Evolutionary conservation across 208 protist genomes (phyloP).

Genomic region (Spongospora subterranea): DNA sequence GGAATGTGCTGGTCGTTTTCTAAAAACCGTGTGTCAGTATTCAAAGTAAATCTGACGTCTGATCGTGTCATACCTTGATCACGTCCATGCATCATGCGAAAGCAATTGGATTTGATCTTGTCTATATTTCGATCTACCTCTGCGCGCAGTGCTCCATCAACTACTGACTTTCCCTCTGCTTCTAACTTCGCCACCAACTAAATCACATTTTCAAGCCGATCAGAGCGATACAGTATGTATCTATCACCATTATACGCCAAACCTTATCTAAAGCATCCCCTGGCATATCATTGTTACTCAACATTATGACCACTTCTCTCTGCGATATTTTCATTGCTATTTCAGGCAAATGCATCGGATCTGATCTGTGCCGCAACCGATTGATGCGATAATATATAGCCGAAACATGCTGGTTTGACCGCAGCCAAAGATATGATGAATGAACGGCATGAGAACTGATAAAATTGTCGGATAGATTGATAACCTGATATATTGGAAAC

Average conservation of each 20-base stretch:
- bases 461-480: constrained; percentile 10
- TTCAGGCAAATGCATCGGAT: background rate
- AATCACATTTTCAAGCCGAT: background rate
- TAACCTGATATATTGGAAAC: background rate
- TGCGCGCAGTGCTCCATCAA: constrained; percentile 16
- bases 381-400: background rate
- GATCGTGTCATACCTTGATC: no score
- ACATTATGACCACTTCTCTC: background rate
- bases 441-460: background rate
- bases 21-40: no score
- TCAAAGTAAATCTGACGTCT: no score
- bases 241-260: background rate
- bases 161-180: background rate
- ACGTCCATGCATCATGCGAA: no score
- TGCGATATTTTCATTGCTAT: background rate
- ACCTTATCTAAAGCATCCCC: background rate
- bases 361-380: background rate
- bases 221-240: background rate
- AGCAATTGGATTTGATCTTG: background rate
- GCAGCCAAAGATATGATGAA: background rate
- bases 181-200: background rate
- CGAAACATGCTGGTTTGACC: background rate
- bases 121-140: constrained; percentile 34
- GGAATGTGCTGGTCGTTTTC: no score
- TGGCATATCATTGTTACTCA: background rate